A percentile compares a stretch with the other conserved stretches of the same genome.
These are phyloP conservation scores for Trichoderma breve DNA, from an alignment of 2,329 filamentous ascomycete species.

Conservation along the genomic window DNA sequence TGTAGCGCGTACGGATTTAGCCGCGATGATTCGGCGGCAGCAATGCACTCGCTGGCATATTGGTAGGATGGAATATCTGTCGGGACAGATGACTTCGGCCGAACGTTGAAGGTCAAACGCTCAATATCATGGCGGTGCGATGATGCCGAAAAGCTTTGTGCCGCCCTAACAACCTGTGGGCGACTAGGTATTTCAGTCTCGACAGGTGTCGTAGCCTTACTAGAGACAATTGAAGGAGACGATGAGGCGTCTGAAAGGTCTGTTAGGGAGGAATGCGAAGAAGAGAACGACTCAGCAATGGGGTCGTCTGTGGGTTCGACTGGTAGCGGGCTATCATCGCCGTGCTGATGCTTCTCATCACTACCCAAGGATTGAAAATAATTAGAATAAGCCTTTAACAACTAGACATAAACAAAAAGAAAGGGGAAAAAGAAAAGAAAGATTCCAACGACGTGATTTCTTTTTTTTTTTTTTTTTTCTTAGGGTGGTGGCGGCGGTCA, in stretches of 20 bases:
- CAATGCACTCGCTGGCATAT: constrained; percentile 88
- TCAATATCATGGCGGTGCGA: constrained; percentile 34
- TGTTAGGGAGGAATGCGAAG: constrained; percentile 52
- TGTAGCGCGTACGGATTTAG: constrained; percentile 88
- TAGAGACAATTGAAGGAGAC: constrained; percentile 53
- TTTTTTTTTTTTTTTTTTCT: not conserved
- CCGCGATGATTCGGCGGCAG: constrained; percentile 83
- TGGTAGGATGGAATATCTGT: constrained; percentile 66
- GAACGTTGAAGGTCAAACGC: constrained; percentile 54
- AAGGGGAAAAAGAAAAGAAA: not conserved
- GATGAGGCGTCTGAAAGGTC: constrained; percentile 58
- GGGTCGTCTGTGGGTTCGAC: constrained; percentile 23
- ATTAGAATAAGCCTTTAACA: not conserved
- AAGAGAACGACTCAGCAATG: constrained; percentile 46
- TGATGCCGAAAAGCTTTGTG: constrained; percentile 24
- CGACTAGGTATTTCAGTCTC: constrained; percentile 38
- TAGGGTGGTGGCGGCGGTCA: not conserved
- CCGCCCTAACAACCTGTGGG: constrained; percentile 25
- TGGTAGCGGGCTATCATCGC: constrained; percentile 23
- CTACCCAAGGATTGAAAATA: constrained; percentile 14
- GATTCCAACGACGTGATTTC: not conserved
- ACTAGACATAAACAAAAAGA: not conserved
- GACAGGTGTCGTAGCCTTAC: constrained; percentile 62
- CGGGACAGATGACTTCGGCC: constrained; percentile 81
- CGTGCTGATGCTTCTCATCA: constrained; percentile 26